Evolutionary conservation across 495 filamentous ascomycete genomes (phyloP).

Genomic region (Penicillium subrubescens): DNA sequence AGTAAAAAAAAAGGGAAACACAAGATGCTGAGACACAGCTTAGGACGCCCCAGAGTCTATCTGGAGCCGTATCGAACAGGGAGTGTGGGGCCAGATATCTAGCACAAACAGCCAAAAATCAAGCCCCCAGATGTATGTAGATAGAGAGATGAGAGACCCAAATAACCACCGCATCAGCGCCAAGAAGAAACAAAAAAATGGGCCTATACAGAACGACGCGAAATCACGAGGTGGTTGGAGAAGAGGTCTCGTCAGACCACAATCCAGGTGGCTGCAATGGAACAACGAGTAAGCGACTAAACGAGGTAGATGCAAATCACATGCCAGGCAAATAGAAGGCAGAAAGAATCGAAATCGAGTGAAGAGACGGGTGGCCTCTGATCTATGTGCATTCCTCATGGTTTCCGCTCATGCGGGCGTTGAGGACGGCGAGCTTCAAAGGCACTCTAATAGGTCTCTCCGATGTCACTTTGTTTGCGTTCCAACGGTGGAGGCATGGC

Average conservation of each 20-base stretch:
- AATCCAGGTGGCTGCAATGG: constrained; percentile 20
- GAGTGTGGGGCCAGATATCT: neutral
- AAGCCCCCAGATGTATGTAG: neutral
- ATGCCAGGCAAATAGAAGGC: neutral
- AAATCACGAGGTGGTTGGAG: neutral
- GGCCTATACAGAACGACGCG: constrained; percentile 23
- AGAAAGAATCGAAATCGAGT: neutral
- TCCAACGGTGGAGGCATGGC: constrained; percentile 58
- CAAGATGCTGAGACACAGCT: constrained; percentile 49
- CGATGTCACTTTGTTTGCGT: constrained; percentile 58
- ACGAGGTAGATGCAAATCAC: constrained; percentile 1
- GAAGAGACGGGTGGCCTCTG: neutral
- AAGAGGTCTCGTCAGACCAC: constrained; percentile 9
- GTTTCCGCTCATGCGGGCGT: neutral
- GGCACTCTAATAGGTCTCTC: constrained; percentile 61
- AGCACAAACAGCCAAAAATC: neutral
- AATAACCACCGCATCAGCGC: constrained; percentile 1
- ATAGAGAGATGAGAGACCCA: constrained; percentile 3
- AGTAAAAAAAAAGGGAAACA: constrained; percentile 19
- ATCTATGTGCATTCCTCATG: neutral
- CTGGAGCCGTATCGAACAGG: constrained; percentile 16
- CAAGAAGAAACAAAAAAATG: constrained; percentile 7
- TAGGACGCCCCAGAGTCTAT: constrained; percentile 40
- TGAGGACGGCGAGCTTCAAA: neutral
- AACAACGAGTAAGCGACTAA: constrained; percentile 1